Base-by-base conservation (phyloP, 345 rosid species). In the Eucalyptus regnans region DNA sequence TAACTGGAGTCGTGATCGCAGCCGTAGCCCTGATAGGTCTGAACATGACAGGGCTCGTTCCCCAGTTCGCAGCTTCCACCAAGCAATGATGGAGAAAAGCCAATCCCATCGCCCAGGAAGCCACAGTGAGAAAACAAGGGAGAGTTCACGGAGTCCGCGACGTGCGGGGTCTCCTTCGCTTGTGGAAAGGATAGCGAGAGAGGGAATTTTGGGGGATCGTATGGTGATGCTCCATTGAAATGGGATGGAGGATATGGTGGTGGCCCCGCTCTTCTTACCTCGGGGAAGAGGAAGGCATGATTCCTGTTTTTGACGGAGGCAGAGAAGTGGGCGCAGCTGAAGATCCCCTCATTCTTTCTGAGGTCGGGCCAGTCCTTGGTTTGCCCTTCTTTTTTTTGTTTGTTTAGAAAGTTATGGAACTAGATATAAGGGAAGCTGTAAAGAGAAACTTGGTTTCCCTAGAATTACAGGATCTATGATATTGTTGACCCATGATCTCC, bases 231-330 rank as follows among this genome's bases (percentile, higher is more conserved):
- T 62, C 33, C 16, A 11, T 88, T 52, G 33, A 50, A 60, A n/a
- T 56, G 29, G 9, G 41, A 84, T 88, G 88, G 89, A 48, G 86
- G 64, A 9, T 23, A 51, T 66, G 25, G 31, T 31, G 89, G 20
- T 37, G 58, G 31, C 46, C 88, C 49, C 86, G 16, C 11, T 48
- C 90, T 49, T 86, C 83, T 50, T 87, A 43, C 84, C 41, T 79
- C 18, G 92, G 88, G 10, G 91, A 91, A 27, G 94, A 93, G 91
- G 94, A 93, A 88, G 95, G 94, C 43, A 89, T 92, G 91, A 91
- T 93, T 86, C 91, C 31, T 23, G 58, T 9, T 54, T 37, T 54
- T 22, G 68, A 62, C 33, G 33, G 33, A 62, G 68, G 68, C 68
- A 62, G 68, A 62, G n/a, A 62, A 62, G 33, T 27, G 31, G 51